Evolutionary conservation across 1,139 yeast genomes (phyloP), one percentile per base, ranked within the genome.

Genomic region (Arxiozyma heterogenica): DNA sequence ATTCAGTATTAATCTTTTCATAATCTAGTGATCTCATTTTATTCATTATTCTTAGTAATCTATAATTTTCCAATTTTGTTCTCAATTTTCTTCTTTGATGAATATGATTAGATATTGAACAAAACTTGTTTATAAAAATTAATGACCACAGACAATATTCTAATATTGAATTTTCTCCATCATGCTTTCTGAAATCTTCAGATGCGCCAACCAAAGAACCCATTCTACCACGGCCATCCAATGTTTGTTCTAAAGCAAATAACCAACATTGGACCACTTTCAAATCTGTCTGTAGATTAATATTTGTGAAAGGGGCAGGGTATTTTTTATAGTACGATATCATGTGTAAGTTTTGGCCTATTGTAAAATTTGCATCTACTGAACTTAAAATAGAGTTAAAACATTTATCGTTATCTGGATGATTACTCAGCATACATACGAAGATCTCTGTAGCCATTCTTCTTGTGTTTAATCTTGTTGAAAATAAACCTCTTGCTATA

Each of bases 201-300:
- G 91, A 84, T 0, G 97, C 96, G 1, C 97, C 97, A 9, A 93
- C 98, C 61, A 85, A 72, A 0, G 96, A 87, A 18, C 96, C 95
- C 77, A 86, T 77, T 62, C 83, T 85, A 15, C 98, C 98, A 61
- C 93, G 78, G 1, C 97, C 97, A 58, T 86, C 91, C 52, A 93
- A 67, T 0, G 95, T 83, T 55, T 82, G 79, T 55, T 81, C 86
- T 4, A 89, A 85, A 12, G 85, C 74, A 61, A 78, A 75, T 53
- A 91, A 69, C 98, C 98, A 93, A n/a, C 87, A 80, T 62, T 88
- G 95, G 61, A 88, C 86, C 51, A 91, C 75, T 63, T 79, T 81
- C 55, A 77, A 75, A 21, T 53, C 65, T 55, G 74, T 75, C 41
- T 61, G 61, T 41, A 55, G 46, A 22, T 56, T 55, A 15, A 61